These are phyloP conservation scores for Fusarium sp. DNA, from an alignment of 2,329 filamentous ascomycete genomes.

Conservation along the genomic window DNA sequence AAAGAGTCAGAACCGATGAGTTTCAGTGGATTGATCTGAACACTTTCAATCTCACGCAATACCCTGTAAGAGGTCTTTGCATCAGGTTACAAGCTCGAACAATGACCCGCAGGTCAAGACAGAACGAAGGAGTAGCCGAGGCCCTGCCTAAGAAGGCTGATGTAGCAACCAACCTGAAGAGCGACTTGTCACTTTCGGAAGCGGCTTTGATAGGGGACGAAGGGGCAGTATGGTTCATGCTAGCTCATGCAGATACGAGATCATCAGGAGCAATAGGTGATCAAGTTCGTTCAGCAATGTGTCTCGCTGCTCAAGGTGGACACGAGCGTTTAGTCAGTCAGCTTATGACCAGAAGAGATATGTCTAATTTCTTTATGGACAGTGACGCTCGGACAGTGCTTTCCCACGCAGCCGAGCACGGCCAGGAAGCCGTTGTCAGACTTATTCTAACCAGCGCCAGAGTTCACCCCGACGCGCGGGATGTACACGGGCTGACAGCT, in stretches of 20 bases:
- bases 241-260: background rate
- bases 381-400: background rate
- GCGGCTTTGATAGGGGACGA: background rate
- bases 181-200: background rate
- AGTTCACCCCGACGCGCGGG: background rate
- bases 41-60: background rate
- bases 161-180: background rate
- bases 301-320: constrained; percentile 1
- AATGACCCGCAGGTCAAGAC: rapidly evolving
- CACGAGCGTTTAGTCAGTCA: background rate
- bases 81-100: background rate
- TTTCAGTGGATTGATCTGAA: background rate
- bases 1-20: background rate
- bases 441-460: background rate
- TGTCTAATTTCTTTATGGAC: background rate
- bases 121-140: rapidly evolving
- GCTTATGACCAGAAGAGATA: constrained; percentile 11
- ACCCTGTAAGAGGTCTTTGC: background rate
- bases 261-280: rapidly evolving
- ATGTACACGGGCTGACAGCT: rapidly evolving
- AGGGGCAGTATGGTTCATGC: background rate
- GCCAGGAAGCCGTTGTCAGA: background rate
- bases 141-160: rapidly evolving
- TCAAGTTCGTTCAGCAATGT: background rate
- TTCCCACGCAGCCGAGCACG: background rate